Conservation (phyloP, 2,329 filamentous ascomycete genomes). For the Fusarium anguioides region DNA sequence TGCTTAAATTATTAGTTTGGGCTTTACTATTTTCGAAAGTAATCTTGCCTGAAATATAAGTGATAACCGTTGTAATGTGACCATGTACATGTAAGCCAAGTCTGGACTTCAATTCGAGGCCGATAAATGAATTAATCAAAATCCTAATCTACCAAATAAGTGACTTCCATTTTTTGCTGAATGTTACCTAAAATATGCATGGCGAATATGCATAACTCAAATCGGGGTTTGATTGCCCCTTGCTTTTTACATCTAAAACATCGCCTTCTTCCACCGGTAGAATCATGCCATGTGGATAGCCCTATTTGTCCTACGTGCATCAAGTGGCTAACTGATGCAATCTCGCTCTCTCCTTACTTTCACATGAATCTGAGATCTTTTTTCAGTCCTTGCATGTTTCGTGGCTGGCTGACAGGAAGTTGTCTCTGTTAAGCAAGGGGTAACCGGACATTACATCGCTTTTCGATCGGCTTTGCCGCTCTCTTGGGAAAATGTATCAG, state of each 20-base stretch:
- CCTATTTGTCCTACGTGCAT: not conserved
- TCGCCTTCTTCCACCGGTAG: not conserved
- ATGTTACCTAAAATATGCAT: too few species aligned
- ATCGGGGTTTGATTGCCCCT: not conserved
- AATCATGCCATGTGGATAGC: not conserved
- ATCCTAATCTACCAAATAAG: too few species aligned
- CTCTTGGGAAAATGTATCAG: not conserved
- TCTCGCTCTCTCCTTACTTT: not conserved
- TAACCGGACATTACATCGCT: not conserved
- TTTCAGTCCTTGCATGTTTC: not conserved
- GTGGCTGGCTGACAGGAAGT: not conserved
- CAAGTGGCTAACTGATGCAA: fast-evolving
- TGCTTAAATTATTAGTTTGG: too few species aligned
- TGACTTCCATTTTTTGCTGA: too few species aligned
- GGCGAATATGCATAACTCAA: not conserved
- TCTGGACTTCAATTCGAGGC: too few species aligned
- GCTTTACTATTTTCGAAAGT: too few species aligned
- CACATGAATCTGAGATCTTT: fast-evolving
- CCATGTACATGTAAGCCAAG: too few species aligned
- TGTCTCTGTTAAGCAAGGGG: not conserved
- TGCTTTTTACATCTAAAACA: not conserved
- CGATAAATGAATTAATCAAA: too few species aligned
- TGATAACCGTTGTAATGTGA: too few species aligned
- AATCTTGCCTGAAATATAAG: too few species aligned
- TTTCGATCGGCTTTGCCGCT: not conserved